Percentiles rank a stretch among this genome's conserved stretches.
phyloP scores from a whole-genome alignment of 306 rosid genomes.

The Vicia sativa region DNA sequence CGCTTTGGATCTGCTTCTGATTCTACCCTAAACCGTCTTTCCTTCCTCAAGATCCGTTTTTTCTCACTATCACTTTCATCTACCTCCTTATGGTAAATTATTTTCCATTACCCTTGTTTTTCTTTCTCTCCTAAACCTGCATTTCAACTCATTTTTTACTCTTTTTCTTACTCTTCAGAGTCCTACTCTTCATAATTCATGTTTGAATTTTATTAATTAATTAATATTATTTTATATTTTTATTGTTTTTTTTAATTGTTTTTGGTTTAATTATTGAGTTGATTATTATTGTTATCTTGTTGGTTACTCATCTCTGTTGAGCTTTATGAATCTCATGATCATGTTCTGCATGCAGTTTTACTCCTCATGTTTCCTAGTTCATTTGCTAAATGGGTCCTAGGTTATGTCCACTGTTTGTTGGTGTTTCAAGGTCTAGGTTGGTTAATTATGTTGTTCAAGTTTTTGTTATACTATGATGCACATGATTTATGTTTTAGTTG shows the following conservation, averaged over 20 bases:
- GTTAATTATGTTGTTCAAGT: constrained; percentile 23
- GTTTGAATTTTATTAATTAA: constrained; percentile 14
- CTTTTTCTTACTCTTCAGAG: constrained; percentile 6
- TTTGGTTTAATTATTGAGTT: neutral
- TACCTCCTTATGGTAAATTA: constrained; percentile 23
- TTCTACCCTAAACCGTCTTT: constrained; percentile 42
- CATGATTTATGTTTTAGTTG: neutral
- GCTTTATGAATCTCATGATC: constrained; percentile 40
- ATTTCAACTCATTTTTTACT: constrained; percentile 36
- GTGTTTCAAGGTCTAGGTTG: constrained; percentile 18
- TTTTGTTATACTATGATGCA: neutral
- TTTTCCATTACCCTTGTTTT: constrained; percentile 5
- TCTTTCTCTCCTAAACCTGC: constrained; percentile 35
- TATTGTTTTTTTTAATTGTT: neutral
- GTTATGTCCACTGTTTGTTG: constrained; percentile 33
- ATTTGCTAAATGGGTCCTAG: constrained; percentile 36
- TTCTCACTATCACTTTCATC: constrained; percentile 42
- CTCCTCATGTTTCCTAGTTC: constrained; percentile 20
- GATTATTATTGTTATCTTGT: constrained; percentile 22
- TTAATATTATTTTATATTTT: neutral
- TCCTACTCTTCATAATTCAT: constrained; percentile 7
- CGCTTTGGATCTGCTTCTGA: constrained; percentile 61
- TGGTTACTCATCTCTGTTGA: constrained; percentile 20
- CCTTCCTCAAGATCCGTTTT: constrained; percentile 58
- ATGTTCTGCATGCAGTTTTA: constrained; percentile 48